Percentiles rank a stretch among this genome's conserved stretches.
Conservation (phyloP, 2,329 filamentous ascomycete genomes). For the Aspergillus quadricinctus region DNA sequence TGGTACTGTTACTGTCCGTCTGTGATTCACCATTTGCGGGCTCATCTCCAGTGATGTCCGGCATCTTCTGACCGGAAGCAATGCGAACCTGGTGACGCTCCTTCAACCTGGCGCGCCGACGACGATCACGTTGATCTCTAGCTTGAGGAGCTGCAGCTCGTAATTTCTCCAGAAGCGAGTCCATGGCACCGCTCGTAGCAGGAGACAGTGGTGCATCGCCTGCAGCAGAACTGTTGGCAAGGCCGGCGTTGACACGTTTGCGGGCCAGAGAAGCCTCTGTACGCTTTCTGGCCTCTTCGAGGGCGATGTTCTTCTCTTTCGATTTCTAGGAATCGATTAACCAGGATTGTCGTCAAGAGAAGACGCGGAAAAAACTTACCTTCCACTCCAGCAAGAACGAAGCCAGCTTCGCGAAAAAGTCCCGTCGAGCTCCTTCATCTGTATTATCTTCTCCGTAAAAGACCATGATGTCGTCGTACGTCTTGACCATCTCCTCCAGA, state of each 20-base stretch:
- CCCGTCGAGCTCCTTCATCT: constrained; percentile 87
- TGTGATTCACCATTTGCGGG: constrained; percentile 53
- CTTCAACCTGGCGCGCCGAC: constrained; percentile 81
- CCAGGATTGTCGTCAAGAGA: constrained; percentile 5
- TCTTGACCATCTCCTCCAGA: constrained; percentile 84
- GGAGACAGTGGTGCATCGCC: constrained; percentile 58
- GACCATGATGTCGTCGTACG: constrained; percentile 90
- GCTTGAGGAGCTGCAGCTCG: constrained; percentile 88
- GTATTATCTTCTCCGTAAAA: constrained; percentile 93
- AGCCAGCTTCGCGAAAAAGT: constrained; percentile 93
- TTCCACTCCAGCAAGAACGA: constrained; percentile 91
- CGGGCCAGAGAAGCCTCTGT: constrained; percentile 92
- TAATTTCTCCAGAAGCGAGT: constrained; percentile 89
- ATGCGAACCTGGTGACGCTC: constrained; percentile 86
- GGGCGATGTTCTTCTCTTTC: constrained; percentile 78
- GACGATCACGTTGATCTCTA: constrained; percentile 81
- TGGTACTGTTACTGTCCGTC: constrained; percentile 35
- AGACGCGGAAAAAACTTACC: too few relatives aligned
- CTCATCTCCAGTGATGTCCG: constrained; percentile 57
- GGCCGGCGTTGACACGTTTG: constrained; percentile 63
- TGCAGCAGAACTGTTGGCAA: constrained; percentile 54
- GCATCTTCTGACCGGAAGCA: constrained; percentile 84
- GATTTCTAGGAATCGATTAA: constrained; percentile 58
- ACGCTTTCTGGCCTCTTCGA: constrained; percentile 77
- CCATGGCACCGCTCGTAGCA: constrained; percentile 84